Evolutionary conservation across 768 basidiomycete genomes (phyloP), one percentile per base, ranked within the genome.

Genomic region (Leucogyrophana mollusca): DNA sequence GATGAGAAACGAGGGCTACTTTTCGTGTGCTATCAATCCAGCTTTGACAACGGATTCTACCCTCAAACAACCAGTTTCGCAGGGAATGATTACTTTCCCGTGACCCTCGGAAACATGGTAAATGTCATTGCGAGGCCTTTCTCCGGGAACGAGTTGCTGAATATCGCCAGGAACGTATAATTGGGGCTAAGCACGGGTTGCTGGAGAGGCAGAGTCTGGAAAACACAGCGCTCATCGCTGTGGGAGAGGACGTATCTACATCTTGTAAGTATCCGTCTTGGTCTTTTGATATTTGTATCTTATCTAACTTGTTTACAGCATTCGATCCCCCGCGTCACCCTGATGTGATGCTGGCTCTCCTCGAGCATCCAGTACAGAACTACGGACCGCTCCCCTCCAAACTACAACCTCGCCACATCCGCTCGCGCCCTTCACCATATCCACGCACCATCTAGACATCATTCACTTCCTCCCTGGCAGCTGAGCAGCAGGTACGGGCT

Each of bases 331-430:
- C 87, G 3, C 62, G 65, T 3, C 73, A 87, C 53, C 79, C 77
- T 4, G 69, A 73, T 4, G 83, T 76, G 7, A 90, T 91, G 83
- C 78, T 78, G 53, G 87, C 86, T 0, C 67, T 91, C 45, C 69
- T 90, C 1, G 77, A 87, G 43, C 80, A 88, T 41, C 89, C 87
- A 1, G 68, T 87, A 25, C 74, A 86, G 62, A 85, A 71, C 43
- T 90, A 78, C 42, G 79, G 81, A 0, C 85, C 86, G 4, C 77
- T 90, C n/a, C 82, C 89, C 0, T 82, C 80, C 0, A 86, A 89
- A 41, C 73, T 88, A 16, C 78, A 80, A 5, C 74, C 76, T 20
- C 80, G 73, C 41, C 81, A 84, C 14, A 60, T 75, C 36, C 77
- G 85, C 27, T 85, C 84, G 1, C 76, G 89, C 14, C 71, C 85